A percentile compares a stretch with the other conserved stretches of the same genome.
Conservation (phyloP, 352 stramenopile species). For the Phytophthora citricola region DNA sequence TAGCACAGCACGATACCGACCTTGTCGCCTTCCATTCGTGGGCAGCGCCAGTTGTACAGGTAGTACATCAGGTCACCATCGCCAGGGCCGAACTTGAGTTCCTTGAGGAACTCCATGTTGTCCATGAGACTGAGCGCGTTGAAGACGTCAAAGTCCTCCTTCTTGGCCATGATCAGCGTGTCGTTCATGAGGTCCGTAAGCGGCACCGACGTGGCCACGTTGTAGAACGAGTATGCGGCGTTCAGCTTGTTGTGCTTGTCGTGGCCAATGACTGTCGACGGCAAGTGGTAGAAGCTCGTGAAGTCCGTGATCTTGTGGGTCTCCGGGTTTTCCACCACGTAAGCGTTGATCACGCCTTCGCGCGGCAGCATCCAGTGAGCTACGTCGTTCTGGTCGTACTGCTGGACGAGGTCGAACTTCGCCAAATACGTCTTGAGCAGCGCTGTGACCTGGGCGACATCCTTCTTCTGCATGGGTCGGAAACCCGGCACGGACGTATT, state of each 20-base stretch:
- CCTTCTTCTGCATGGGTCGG: conserved; percentile 67
- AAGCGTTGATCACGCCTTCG: conserved; percentile 95
- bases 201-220: conserved; percentile 77
- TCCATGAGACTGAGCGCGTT: conserved; percentile 79
- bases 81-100: conserved; percentile 69
- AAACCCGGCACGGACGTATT: conserved; percentile 51
- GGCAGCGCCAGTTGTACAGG: conserved; percentile 82
- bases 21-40: conserved; percentile 54
- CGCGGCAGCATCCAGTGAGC: conserved; percentile 98
- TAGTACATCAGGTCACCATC: conserved; percentile 78
- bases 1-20: conserved; percentile 69
- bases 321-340: conserved; percentile 84
- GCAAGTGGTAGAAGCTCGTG: conserved; percentile 98
- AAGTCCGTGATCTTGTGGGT: conserved; percentile 95
- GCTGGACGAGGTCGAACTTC: conserved; percentile 87
- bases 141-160: conserved; percentile 71
- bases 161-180: conserved; percentile 70
- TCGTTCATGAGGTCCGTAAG: conserved; percentile 61
- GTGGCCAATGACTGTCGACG: conserved; percentile 96
- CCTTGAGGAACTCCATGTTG: conserved; percentile 65
- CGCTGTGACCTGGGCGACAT: conserved; percentile 64
- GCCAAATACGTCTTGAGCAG: conserved; percentile 70
- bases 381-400: conserved; percentile 95
- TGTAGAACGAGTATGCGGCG: conserved; percentile 99
- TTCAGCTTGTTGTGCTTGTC: conserved; percentile 96